Evolutionary conservation across 208 protist species (phyloP).

Genomic region (Entamoeba invadens): DNA sequence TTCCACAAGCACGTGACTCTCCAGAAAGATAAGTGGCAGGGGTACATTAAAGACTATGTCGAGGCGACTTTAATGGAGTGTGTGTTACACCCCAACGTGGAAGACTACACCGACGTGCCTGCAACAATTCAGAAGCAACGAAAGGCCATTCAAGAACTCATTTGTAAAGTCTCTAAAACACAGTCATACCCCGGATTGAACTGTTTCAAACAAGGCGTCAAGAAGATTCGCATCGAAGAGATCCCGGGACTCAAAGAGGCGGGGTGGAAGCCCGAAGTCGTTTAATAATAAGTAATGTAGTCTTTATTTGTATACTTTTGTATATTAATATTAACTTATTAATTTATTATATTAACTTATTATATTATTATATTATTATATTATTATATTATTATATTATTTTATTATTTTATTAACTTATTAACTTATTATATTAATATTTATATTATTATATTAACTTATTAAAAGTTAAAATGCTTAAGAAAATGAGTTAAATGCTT

Average conservation of each 20-base stretch:
- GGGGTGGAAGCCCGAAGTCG: not conserved
- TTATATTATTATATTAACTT: too few relatives aligned
- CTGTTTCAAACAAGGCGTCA: not conserved
- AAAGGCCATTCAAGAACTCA: not conserved
- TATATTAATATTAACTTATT: too few relatives aligned
- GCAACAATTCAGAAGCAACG: not conserved
- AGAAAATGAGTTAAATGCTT: too few relatives aligned
- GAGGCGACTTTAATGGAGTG: conserved; percentile 22
- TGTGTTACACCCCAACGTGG: not conserved
- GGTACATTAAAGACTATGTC: conserved; percentile 21
- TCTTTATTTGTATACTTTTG: too few relatives aligned
- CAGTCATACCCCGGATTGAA: not conserved
- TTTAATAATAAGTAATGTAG: too few relatives aligned
- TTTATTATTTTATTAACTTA: too few relatives aligned
- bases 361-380: too few relatives aligned
- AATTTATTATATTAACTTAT: too few relatives aligned
- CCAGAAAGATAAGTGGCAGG: not conserved
- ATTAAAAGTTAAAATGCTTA: too few relatives aligned
- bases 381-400: too few relatives aligned
- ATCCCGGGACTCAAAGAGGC: not conserved
- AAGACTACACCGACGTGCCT: not conserved
- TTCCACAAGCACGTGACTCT: conserved; percentile 5
- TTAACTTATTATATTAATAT: too few relatives aligned
- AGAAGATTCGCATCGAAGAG: not conserved
- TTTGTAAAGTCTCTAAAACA: not conserved